Percentiles rank a stretch among this genome's conserved stretches.
phyloP scores from a whole-genome alignment of 805 yeast genomes.

The Komagataella ulmi region DNA sequence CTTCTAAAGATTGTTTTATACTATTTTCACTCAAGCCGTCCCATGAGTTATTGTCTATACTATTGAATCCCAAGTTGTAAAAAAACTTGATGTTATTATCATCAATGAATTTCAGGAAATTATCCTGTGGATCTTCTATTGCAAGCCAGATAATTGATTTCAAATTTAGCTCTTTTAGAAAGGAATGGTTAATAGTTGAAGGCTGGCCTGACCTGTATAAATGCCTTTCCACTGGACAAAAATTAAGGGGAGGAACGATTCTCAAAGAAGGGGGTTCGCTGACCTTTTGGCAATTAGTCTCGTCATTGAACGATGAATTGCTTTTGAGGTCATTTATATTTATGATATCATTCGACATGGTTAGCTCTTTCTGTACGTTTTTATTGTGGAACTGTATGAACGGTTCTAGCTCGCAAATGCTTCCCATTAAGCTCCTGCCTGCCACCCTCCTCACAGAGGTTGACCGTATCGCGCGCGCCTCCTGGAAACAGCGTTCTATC shows the following conservation, averaged over 20 bases:
- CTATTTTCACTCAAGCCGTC: conserved; percentile 82
- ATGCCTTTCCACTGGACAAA: conserved; percentile 85
- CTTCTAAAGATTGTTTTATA: conserved; percentile 64
- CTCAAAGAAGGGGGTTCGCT: conserved; percentile 45
- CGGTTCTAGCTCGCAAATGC: not conserved
- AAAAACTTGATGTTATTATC: conserved; percentile 60
- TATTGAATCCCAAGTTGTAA: conserved; percentile 61
- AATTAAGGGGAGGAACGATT: conserved; percentile 88
- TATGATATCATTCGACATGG: conserved; percentile 3
- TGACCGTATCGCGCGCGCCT: not conserved
- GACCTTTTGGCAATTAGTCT: not conserved
- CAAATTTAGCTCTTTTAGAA: conserved; percentile 58
- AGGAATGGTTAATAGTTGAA: conserved; percentile 82
- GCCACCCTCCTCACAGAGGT: not conserved
- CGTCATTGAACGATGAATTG: not conserved
- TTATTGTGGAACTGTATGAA: not conserved
- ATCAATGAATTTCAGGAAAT: conserved; percentile 70
- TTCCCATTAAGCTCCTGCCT: not conserved
- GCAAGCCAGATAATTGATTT: conserved; percentile 89
- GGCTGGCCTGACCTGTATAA: conserved; percentile 92
- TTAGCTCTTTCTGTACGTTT: not conserved
- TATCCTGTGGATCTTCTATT: conserved; percentile 89
- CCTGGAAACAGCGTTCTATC: not conserved
- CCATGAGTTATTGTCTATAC: conserved; percentile 65
- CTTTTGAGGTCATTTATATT: conserved; percentile 14